phyloP scores from a whole-genome alignment of 73 alveolate genomes.

The Paramecium primaurelia region DNA sequence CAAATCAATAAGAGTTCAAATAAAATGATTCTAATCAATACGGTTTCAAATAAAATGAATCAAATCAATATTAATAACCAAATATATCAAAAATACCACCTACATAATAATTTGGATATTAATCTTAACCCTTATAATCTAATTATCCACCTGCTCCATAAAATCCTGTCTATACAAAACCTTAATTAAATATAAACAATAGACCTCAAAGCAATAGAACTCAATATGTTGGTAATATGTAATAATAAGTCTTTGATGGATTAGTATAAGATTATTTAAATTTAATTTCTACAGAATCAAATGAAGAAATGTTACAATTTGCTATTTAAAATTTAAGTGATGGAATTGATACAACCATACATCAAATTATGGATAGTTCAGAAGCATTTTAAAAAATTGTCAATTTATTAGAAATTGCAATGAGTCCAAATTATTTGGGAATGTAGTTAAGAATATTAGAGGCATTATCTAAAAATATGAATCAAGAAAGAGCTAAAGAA shows the following conservation, averaged over 20 bases:
- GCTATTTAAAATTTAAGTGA: slow-evolving; percentile 77
- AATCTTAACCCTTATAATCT: not conserved
- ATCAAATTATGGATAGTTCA: slow-evolving; percentile 67
- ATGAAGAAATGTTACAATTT: slow-evolving; percentile 73
- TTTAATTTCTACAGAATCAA: slow-evolving; percentile 72
- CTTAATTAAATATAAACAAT: not conserved
- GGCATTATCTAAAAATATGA: slow-evolving; percentile 66
- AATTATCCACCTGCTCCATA: not conserved
- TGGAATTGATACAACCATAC: slow-evolving; percentile 69
- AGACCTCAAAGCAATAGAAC: not conserved
- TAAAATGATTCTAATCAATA: not conserved
- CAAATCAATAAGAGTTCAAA: not conserved
- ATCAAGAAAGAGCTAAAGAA: slow-evolving; percentile 74
- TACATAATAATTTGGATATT: not conserved
- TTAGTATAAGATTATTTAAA: slow-evolving; percentile 70
- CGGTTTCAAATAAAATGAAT: not conserved
- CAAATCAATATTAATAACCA: not conserved
- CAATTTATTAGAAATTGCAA: slow-evolving; percentile 67
- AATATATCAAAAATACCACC: not conserved
- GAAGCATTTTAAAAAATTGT: slow-evolving; percentile 68
- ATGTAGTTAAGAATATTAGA: slow-evolving; percentile 67
- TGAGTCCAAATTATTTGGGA: slow-evolving; percentile 67
- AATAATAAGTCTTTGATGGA: slow-evolving; percentile 44
- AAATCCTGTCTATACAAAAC: not conserved
- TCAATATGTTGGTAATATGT: not conserved